Base-by-base conservation (phyloP, 352 stramenopile species). In the Globisporangium spinosum region DNA sequence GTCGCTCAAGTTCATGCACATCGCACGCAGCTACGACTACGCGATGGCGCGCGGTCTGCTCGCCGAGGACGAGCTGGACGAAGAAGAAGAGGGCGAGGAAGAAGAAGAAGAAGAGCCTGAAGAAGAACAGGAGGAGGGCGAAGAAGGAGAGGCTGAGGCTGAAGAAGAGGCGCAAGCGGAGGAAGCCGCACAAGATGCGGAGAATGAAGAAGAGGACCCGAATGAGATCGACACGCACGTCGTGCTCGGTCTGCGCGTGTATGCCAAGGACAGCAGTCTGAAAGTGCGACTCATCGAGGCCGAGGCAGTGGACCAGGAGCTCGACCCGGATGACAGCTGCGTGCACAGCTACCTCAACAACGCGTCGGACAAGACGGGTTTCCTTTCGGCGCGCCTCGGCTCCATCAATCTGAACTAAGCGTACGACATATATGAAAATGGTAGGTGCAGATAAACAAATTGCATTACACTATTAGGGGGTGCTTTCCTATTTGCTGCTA, bases 1-100 rank as follows among this genome's bases (percentile, higher is more conserved):
- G 35, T 75, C 75, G 12, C 63, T 73, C 54, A 81, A 81, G 64
- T 73, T 79, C 40, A 66, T 77, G 27, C 67, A 69, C 20, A 71
- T 81, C 12, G 72, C 68, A 15, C 53, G 65, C 47, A 77, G 71
- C 65, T 81, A 72, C 64, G 73, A 81, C 70, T 77, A 67, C 35
- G 70, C 70, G 5, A 58, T 69, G 51, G 59, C 65, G 23, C 72
- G 73, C 45, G 69, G 54, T 4, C 6, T 56, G 60, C 63, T 53
- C 34, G 65, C 34, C 5, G 61, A 55, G 27, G 67, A 70, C 58
- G 7, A 62, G 12, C 12, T 22, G 35, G 25, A 12, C 12, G 53
- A 58, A 10, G 25, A 58, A 9, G 23, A 22, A 4, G 53, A 58
- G n/a, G n/a, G n/a, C n/a, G n/a, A n/a, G 8, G 25, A 58, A 35